Base-by-base conservation (phyloP, 2,329 filamentous ascomycete species). In the Aspergillus proliferans region DNA sequence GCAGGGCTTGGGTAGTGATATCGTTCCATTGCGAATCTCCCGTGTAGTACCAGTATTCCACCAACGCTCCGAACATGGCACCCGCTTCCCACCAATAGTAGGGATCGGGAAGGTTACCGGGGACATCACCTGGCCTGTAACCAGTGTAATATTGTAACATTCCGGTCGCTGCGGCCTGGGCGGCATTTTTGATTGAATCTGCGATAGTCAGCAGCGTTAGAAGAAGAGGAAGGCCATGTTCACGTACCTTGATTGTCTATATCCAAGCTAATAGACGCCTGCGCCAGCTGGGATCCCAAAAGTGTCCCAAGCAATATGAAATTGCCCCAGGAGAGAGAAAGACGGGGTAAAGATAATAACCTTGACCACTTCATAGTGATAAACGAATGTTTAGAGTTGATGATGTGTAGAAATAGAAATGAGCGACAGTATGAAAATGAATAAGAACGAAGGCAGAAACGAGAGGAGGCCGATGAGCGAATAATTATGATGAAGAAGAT, bases 1-100 rank as follows among this genome's bases (percentile, higher is more conserved):
- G 74, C 51, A 94, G 72, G 4, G 79, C 88, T 54, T 86, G 75
- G 22, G 75, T 77, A 6, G 80, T 78, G 22, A 60, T 52, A 6
- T 54, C 43, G 42, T 65, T 63, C 49, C 60, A 65, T 7, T 52
- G 49, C 7, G 53, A 48, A 45, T 66, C 61, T n/a, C 58, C 59
- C 9, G 63, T 64, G 46, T 62, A 58, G 45, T 63, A 59, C 61
- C 58, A 64, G 50, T 66, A 66, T 43, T 66, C 59, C 46, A 66
- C 57, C 46, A 66, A 45, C 3, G 56, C 21, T 9, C 61, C 61
- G 46, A 62, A 65, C 61, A 65, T 63, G 15, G 61, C 61, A 22
- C 62, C 63, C 1, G 61, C 57, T 53, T 66, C 61, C 62, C 63
- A 66, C 63, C 63, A 67, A 49, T 60, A 63, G 43, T 66, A 66